Evolutionary conservation across 305 asterid genomes (phyloP).

Genomic region (Lippia alba): DNA sequence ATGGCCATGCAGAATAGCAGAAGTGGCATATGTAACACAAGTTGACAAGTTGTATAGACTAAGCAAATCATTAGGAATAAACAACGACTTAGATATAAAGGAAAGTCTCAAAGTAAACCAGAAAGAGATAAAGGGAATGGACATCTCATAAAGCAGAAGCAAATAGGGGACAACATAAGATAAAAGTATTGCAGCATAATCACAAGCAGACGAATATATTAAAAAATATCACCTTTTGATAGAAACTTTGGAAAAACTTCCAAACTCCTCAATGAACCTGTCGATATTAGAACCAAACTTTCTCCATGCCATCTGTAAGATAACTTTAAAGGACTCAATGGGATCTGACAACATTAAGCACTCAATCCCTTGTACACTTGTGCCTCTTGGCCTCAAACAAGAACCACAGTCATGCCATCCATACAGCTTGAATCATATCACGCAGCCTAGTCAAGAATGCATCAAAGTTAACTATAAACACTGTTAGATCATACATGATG

Average conservation of each 20-base stretch:
- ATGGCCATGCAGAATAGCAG: not conserved
- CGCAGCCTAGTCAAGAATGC: too few species aligned
- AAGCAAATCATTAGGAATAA: not conserved
- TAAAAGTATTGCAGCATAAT: constrained; percentile 2
- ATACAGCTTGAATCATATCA: not conserved
- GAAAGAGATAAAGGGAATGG: not conserved
- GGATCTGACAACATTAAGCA: constrained; percentile 26
- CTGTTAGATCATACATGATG: too few species aligned
- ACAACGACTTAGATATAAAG: not conserved
- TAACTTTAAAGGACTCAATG: not conserved
- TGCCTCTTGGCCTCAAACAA: constrained; percentile 9
- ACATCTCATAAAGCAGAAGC: constrained; percentile 2
- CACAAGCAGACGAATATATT: not conserved
- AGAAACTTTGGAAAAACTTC: not conserved
- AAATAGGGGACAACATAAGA: not conserved
- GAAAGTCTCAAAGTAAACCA: not conserved
- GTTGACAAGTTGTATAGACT: not conserved
- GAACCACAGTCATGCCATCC: not conserved
- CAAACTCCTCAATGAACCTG: not conserved
- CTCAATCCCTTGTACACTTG: constrained; percentile 13
- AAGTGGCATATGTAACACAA: not conserved
- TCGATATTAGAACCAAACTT: constrained; percentile 1
- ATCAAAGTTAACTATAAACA: too few species aligned
- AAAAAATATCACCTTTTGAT: not conserved
- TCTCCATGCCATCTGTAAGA: constrained; percentile 7